A percentile compares a stretch with the other conserved stretches of the same genome.
These are phyloP conservation scores for Kluyveromyces lactis DNA, from an alignment of 805 yeast species.

Conservation along the genomic window DNA sequence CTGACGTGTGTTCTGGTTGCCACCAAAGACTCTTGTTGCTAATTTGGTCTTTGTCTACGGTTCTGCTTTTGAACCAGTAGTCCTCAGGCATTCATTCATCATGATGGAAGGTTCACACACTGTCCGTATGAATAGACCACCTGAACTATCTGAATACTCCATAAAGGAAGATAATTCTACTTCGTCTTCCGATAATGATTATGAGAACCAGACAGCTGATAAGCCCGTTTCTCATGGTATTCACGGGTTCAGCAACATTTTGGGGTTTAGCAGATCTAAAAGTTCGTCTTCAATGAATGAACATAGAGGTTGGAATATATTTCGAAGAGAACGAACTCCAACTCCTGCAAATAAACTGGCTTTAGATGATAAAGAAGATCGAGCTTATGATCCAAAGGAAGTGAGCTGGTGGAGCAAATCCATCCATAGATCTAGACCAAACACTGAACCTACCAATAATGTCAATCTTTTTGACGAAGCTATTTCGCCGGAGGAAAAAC, in stretches of 20 bases:
- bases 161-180: conserved; percentile 2
- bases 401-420: conserved; percentile 1
- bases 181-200: neutral
- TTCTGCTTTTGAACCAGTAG: no score
- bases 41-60: no score
- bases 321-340: conserved; percentile 1
- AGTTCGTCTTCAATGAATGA: conserved; percentile 1
- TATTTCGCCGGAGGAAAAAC: conserved; percentile 1
- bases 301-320: conserved; percentile 1
- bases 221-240: neutral
- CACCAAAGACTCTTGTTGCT: no score
- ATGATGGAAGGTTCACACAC: conserved; percentile 3
- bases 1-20: no score
- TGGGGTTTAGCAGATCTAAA: neutral
- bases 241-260: conserved; percentile 1
- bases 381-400: neutral
- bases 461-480: conserved; percentile 1
- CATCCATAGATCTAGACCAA: neutral
- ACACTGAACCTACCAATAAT: neutral
- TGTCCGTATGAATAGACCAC: conserved; percentile 3
- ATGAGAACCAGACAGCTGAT: neutral
- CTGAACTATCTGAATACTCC: conserved; percentile 2
- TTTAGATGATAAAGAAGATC: neutral
- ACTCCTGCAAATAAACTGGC: neutral
- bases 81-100: no score